These are phyloP conservation scores for Choricystis sp. DNA, from an alignment of 139 green algal genomes.

Conservation along the genomic window DNA sequence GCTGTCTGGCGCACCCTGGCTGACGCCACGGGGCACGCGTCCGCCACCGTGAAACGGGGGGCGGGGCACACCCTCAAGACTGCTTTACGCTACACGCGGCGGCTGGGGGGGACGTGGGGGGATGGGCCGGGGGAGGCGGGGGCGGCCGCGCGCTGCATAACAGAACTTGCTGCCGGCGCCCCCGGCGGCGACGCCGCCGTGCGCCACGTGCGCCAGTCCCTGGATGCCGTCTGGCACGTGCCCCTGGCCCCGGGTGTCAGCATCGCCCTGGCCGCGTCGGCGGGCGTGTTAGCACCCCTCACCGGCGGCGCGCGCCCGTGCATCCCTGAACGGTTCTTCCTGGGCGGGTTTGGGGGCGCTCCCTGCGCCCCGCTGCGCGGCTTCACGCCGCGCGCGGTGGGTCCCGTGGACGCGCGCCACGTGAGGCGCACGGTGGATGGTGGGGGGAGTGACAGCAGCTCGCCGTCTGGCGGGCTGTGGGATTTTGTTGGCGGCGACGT, in stretches of 20 bases:
- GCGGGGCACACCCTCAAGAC: not conserved
- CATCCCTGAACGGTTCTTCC: constrained; percentile 19
- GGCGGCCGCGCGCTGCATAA: not conserved
- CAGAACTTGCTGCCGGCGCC: not conserved
- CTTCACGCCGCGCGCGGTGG: constrained; percentile 20
- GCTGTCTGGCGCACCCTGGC: not conserved
- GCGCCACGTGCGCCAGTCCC: not conserved
- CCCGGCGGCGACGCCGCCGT: not conserved
- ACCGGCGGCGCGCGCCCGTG: not conserved
- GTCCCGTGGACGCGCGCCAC: constrained; percentile 16
- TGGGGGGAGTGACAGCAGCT: no score
- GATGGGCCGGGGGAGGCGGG: not conserved
- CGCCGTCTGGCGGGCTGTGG: not conserved
- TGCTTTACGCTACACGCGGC: not conserved
- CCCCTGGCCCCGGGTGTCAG: not conserved
- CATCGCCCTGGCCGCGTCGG: not conserved
- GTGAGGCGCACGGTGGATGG: not conserved
- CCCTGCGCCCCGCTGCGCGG: constrained; percentile 15
- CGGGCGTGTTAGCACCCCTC: not conserved
- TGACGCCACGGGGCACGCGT: not conserved
- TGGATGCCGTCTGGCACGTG: not conserved
- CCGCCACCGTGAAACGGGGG: not conserved
- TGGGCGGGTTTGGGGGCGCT: constrained; percentile 16
- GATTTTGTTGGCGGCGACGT: not conserved
- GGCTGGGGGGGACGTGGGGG: not conserved